A percentile compares a stretch with the other conserved stretches of the same genome.
Evolutionary conservation across 352 stramenopile genomes (phyloP).

Genomic region (Phytopythium aichiense): DNA sequence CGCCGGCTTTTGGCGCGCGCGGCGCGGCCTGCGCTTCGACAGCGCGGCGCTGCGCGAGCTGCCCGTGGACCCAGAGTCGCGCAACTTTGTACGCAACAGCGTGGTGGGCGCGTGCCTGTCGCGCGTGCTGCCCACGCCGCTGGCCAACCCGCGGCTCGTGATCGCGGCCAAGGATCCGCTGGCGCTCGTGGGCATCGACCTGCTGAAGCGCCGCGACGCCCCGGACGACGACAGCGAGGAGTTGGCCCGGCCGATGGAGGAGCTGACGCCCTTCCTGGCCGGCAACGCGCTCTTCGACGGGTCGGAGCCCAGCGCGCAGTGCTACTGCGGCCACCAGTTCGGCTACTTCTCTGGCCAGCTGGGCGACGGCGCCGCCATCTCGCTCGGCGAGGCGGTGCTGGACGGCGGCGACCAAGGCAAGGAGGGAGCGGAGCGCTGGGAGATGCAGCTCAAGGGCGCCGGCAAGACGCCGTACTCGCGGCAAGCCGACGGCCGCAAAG

Average conservation of each 20-base stretch:
- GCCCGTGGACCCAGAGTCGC: constrained; percentile 45
- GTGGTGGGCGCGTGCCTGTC: constrained; percentile 62
- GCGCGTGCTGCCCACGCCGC: constrained; percentile 51
- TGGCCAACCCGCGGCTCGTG: constrained; percentile 57
- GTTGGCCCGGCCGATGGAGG: constrained; percentile 29
- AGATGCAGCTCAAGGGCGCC: constrained; percentile 97
- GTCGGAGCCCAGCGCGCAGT: constrained; percentile 79
- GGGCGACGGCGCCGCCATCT: constrained; percentile 88
- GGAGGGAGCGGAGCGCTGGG: constrained; percentile 52
- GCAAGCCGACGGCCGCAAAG: constrained; percentile 92
- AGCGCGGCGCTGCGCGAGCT: constrained; percentile 63
- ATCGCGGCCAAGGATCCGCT: constrained; percentile 44
- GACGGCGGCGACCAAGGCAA: constrained; percentile 4
- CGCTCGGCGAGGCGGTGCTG: constrained; percentile 78
- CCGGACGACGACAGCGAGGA: constrained; percentile 3
- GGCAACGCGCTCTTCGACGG: constrained; percentile 74
- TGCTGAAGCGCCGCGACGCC: constrained; percentile 11
- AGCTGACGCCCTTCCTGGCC: constrained; percentile 51
- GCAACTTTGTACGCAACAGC: constrained; percentile 45
- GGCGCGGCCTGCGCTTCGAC: constrained; percentile 36
- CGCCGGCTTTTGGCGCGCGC: constrained; percentile 41
- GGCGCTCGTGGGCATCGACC: constrained; percentile 55
- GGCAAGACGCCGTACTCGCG: constrained; percentile 95
- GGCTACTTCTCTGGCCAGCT: constrained; percentile 90
- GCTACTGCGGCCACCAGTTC: constrained; percentile 92